Conservation (phyloP, 306 rosid species). For the Vigna unguiculata region DNA sequence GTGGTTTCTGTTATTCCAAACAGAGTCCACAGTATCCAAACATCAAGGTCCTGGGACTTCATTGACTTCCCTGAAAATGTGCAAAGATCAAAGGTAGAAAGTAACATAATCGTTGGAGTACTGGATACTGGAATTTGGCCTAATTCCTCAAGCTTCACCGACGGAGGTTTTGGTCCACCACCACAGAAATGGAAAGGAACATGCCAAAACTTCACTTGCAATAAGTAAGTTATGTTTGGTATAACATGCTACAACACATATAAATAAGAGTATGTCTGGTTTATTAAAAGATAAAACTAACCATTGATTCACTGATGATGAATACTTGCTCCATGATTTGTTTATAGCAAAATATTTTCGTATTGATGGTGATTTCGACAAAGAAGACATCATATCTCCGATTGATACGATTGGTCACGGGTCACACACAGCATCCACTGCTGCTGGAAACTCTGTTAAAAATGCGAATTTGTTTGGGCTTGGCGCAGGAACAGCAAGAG, state of each 20-base stretch:
- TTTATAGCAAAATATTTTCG: constrained; percentile 49
- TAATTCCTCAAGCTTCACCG: constrained; percentile 31
- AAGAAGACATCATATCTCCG: constrained; percentile 44
- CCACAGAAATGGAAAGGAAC: constrained; percentile 43
- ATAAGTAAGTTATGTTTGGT: constrained; percentile 43
- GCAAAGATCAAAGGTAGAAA: neutral
- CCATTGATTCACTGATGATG: too few species aligned
- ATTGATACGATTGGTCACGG: constrained; percentile 57
- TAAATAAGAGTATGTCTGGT: too few species aligned
- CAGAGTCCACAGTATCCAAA: neutral
- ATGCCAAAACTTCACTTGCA: constrained; percentile 48
- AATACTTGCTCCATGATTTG: neutral
- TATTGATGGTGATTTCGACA: neutral
- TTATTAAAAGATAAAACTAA: too few species aligned
- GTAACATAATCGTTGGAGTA: constrained; percentile 11
- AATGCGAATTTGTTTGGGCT: constrained; percentile 17
- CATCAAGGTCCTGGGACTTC: constrained; percentile 4
- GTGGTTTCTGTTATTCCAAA: neutral
- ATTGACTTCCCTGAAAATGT: neutral
- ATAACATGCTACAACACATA: too few species aligned
- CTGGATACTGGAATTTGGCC: constrained; percentile 51
- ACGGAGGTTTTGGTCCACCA: neutral
- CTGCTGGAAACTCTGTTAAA: constrained; percentile 47
- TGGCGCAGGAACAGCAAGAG: constrained; percentile 45
- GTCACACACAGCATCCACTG: constrained; percentile 56